Base-by-base conservation (phyloP, 352 stramenopile genomes). In the Phytophthora pseudosyringae region DNA sequence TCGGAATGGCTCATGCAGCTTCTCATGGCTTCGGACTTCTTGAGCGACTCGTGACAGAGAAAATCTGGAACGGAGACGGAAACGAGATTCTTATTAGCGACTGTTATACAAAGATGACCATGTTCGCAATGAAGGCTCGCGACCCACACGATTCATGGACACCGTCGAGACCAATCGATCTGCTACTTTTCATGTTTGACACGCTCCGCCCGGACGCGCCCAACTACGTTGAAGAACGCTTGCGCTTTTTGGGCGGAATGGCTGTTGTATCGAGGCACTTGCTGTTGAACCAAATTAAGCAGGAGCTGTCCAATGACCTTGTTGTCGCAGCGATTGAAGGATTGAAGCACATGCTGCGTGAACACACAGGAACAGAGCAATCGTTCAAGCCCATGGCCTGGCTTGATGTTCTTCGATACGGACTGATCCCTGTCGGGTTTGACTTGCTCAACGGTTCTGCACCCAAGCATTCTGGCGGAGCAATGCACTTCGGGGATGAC, bases 201-300 rank as follows among this genome's bases (percentile, higher is more conserved):
- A 76, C 63, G 6, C 64, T 88, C 7, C 64, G 67, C 1, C 57
- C 63, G 1, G 69, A 80, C 10, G 54, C 75, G 8, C 21, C 57
- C 3, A 73, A 78, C 16, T 75, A 81, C 25, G 64, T 73, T 15
- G 67, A 88, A 51, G 74, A 82, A 51, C 67, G 71, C 10, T 60
- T 92, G 21, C 72, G 69, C 1, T 86, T 89, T 16, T 65, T 90
- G 21, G 83, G 83, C 10, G 83, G 83, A 10, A 80, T 88, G 68
- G 55, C 80, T 39, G 49, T 92, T 28, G 73, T 84, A 3, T 78
- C 74, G 40, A 83, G 71, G 9, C 65, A 87, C 11, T 36, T 86
- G 15, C 31, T 91, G 21, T 41, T 69, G 29, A 71, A 71, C 16
- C 57, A 75, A 48, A 57, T 70, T 18, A 69, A 80, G 21, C 41